phyloP scores from a whole-genome alignment of 2,329 filamentous ascomycete species.

The Diplodia scrobiculata region DNA sequence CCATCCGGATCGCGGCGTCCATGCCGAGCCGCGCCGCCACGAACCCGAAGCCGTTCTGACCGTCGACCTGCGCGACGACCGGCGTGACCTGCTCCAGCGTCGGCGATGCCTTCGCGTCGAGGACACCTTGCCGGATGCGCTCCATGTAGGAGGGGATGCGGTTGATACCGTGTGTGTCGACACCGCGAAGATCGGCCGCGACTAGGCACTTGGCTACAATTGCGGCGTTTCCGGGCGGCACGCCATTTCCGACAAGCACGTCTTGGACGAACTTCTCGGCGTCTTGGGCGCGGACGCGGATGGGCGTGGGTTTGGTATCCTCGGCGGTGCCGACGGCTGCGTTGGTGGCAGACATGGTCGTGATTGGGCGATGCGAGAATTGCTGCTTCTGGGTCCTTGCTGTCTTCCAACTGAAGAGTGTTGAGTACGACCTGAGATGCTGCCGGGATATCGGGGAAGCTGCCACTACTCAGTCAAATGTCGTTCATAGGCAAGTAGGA shows the following conservation, averaged over 20 bases:
- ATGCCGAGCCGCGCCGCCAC: conserved; percentile 69
- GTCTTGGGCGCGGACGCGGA: conserved; percentile 33
- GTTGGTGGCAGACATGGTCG: conserved; percentile 6
- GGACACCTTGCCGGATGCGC: conserved; percentile 68
- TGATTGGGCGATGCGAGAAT: conserved; percentile 5
- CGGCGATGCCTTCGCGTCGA: conserved; percentile 64
- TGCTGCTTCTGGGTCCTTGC: background rate
- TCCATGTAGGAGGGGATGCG: conserved; percentile 76
- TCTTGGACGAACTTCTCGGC: conserved; percentile 53
- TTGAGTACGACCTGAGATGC: background rate
- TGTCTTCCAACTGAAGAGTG: background rate
- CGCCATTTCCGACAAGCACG: conserved; percentile 63
- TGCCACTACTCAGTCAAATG: background rate
- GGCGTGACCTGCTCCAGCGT: conserved; percentile 65
- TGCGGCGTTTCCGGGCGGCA: conserved; percentile 59
- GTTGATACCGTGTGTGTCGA: conserved; percentile 78
- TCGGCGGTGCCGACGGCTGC: background rate
- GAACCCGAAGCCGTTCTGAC: conserved; percentile 74
- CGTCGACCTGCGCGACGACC: conserved; percentile 68
- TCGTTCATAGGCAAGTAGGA: background rate
- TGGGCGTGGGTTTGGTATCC: conserved; percentile 31
- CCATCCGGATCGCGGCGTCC: conserved; percentile 67
- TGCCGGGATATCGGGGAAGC: background rate
- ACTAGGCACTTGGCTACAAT: conserved; percentile 70
- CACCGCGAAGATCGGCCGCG: conserved; percentile 73